Evolutionary conservation across 2,329 filamentous ascomycete genomes (phyloP).

Genomic region (Aureobasidium sp.): DNA sequence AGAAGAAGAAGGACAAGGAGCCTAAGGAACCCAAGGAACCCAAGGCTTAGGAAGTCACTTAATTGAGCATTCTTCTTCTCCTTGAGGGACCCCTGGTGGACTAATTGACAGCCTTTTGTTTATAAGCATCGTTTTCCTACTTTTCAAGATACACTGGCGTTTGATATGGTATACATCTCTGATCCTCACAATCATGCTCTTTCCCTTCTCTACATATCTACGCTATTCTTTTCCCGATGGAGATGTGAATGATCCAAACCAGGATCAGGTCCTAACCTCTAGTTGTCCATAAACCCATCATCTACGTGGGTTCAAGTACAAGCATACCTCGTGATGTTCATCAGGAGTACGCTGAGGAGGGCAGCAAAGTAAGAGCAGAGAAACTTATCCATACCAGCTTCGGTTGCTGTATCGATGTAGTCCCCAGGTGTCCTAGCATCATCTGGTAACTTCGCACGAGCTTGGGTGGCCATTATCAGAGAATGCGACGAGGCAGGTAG

Average conservation of each 20-base stretch:
- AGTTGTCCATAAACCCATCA: too few species aligned
- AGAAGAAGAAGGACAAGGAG: constrained; percentile 42
- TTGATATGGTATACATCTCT: neutral
- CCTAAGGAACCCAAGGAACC: neutral
- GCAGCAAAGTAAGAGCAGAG: too few species aligned
- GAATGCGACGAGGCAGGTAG: constrained; percentile 19
- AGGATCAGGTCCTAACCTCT: too few species aligned
- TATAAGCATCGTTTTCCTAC: neutral
- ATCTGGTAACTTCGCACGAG: constrained; percentile 6
- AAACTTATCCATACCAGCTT: constrained; percentile 22
- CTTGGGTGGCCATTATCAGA: constrained; percentile 23
- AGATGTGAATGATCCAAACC: too few species aligned
- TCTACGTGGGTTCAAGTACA: too few species aligned
- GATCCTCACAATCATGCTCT: neutral
- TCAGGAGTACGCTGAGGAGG: too few species aligned
- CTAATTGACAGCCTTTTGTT: neutral
- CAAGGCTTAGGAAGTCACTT: neutral
- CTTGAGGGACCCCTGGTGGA: neutral
- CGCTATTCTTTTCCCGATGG: too few species aligned
- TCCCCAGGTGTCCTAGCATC: constrained; percentile 15
- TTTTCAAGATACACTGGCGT: neutral
- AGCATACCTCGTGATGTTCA: too few species aligned
- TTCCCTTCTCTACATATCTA: neutral
- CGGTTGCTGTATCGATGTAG: constrained; percentile 18
- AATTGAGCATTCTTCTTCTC: neutral